A percentile compares a stretch with the other conserved stretches of the same genome.
Evolutionary conservation across 2,329 filamentous ascomycete species (phyloP).

Genomic region (Fusarium goolgardi): DNA sequence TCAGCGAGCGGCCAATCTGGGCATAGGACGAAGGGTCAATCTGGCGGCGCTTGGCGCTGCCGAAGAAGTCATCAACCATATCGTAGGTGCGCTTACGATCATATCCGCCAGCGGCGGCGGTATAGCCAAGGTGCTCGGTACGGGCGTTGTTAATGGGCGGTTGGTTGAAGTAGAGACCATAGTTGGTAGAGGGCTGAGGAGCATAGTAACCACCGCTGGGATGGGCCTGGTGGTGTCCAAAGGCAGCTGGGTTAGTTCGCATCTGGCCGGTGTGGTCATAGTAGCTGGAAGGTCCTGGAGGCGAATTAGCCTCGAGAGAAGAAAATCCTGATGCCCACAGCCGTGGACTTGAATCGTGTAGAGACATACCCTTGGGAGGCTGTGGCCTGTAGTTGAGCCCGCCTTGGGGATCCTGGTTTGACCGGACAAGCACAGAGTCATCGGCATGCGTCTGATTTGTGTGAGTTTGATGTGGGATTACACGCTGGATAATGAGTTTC

Average conservation of each 20-base stretch:
- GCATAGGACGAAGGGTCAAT: conserved; percentile 91
- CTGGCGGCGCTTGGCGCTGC: conserved; percentile 88
- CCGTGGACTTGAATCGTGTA: conserved; percentile 30
- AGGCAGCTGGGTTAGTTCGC: conserved; percentile 65
- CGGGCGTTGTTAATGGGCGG: conserved; percentile 65
- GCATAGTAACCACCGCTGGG: conserved; percentile 66
- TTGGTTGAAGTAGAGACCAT: conserved; percentile 84
- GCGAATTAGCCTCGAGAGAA: conserved; percentile 57
- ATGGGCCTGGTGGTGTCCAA: conserved; percentile 68
- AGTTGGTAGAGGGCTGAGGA: conserved; percentile 65
- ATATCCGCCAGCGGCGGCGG: conserved; percentile 66
- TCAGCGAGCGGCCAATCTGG: conserved; percentile 88
- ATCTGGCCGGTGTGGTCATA: conserved; percentile 75
- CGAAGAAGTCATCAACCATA: conserved; percentile 93
- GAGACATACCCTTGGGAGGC: conserved; percentile 63
- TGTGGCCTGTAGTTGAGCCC: conserved; percentile 67
- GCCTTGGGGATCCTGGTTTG: conserved; percentile 63
- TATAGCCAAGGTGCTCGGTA: conserved; percentile 73
- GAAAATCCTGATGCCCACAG: conserved; percentile 42
- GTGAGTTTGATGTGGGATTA: conserved; percentile 37
- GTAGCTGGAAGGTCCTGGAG: conserved; percentile 66
- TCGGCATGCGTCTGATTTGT: conserved; percentile 82
- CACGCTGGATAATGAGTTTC: background rate
- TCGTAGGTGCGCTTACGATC: conserved; percentile 87
- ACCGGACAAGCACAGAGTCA: conserved; percentile 79